These are phyloP conservation scores for Pyrenochaeta sp. DNA, from an alignment of 2,329 filamentous ascomycete genomes.

Conservation along the genomic window DNA sequence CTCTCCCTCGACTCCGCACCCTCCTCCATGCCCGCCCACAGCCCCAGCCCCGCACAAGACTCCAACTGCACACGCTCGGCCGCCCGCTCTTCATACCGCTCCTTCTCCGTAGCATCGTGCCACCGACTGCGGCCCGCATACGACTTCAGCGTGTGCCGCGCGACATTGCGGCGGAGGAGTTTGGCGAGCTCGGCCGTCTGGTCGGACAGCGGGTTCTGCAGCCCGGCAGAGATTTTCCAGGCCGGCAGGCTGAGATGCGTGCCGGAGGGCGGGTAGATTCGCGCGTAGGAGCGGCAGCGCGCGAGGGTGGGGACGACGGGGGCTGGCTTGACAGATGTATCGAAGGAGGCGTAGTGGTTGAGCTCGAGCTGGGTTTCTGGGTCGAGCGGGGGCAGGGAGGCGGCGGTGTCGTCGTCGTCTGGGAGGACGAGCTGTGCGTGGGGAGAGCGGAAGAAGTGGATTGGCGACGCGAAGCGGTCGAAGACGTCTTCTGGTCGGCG, in stretches of 20 bases:
- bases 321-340: slow-evolving; percentile 3
- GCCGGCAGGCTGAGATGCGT: slow-evolving; percentile 50
- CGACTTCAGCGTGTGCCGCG: slow-evolving; percentile 38
- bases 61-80: slow-evolving; percentile 26
- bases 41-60: slow-evolving; percentile 22
- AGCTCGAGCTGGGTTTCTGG: slow-evolving; percentile 37
- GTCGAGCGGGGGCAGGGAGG: slow-evolving; percentile 40
- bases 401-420: slow-evolving; percentile 30
- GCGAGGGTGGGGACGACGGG: slow-evolving; percentile 30
- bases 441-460: slow-evolving; percentile 59
- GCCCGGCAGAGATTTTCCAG: slow-evolving; percentile 51
- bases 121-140: slow-evolving; percentile 31
- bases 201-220: slow-evolving; percentile 47
- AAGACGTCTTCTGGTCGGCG: slow-evolving; percentile 53
- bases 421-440: slow-evolving; percentile 36
- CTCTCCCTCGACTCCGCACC: slow-evolving; percentile 12
- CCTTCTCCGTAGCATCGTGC: slow-evolving; percentile 36
- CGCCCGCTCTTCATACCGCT: slow-evolving; percentile 36
- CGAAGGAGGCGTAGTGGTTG: slow-evolving; percentile 36
- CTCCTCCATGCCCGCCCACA: slow-evolving; percentile 31
- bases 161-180: slow-evolving; percentile 50
- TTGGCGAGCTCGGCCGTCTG: slow-evolving; percentile 53
- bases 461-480: slow-evolving; percentile 59
- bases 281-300: slow-evolving; percentile 45
- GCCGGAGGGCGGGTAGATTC: slow-evolving; percentile 53